Conservation (phyloP, 208 protist species). For the Trypanosomatidae sp. region DNA sequence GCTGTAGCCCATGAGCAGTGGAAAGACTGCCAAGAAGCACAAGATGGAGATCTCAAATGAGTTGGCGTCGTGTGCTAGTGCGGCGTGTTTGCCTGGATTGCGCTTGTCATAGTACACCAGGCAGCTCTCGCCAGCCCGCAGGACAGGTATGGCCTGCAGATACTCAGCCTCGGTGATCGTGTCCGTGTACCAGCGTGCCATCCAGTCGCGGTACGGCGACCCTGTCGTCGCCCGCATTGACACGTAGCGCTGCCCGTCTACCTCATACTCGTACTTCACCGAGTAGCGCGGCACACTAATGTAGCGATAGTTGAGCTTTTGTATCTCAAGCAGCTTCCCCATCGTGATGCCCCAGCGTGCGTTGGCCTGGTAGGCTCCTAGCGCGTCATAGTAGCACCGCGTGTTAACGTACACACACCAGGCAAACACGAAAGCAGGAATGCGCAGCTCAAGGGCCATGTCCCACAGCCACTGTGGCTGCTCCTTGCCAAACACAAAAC, state of each 20-base stretch:
- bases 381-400: slow-evolving; percentile 60
- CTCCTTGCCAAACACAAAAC: slow-evolving; percentile 40
- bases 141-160: slow-evolving; percentile 74
- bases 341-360: slow-evolving; percentile 51
- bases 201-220: slow-evolving; percentile 73
- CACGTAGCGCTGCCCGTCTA: slow-evolving; percentile 67
- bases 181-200: slow-evolving; percentile 63
- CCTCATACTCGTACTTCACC: slow-evolving; percentile 72
- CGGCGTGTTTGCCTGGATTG: slow-evolving; percentile 43
- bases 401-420: slow-evolving; percentile 68
- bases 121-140: slow-evolving; percentile 68
- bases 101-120: slow-evolving; percentile 82
- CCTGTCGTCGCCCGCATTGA: slow-evolving; percentile 72
- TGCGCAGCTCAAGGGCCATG: slow-evolving; percentile 69
- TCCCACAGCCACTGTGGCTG: slow-evolving; percentile 83
- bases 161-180: slow-evolving; percentile 84
- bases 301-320: slow-evolving; percentile 79
- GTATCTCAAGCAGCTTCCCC: slow-evolving; percentile 72
- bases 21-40: slow-evolving; percentile 60
- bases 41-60: slow-evolving; percentile 80
- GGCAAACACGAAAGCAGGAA: slow-evolving; percentile 45
- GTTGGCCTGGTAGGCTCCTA: slow-evolving; percentile 49
- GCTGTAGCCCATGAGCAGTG: slow-evolving; percentile 66
- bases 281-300: slow-evolving; percentile 76
- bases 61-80: slow-evolving; percentile 77